These are phyloP conservation scores for Tympanopsis confertula DNA, from an alignment of 2,329 filamentous ascomycete species.

Conservation along the genomic window DNA sequence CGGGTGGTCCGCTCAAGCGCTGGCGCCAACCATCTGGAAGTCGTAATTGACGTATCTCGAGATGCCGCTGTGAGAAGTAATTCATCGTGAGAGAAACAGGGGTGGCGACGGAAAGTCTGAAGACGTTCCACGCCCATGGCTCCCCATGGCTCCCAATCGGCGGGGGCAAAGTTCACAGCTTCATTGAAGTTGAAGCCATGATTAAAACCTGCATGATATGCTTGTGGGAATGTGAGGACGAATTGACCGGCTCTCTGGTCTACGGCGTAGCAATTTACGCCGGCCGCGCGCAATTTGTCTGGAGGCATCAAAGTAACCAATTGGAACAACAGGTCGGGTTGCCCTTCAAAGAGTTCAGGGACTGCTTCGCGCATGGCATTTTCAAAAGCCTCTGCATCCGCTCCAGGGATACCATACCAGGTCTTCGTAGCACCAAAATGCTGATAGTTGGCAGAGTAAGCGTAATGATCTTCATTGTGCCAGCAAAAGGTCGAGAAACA, in stretches of 20 bases:
- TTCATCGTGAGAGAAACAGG: slow-evolving; percentile 96
- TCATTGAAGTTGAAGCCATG: slow-evolving; percentile 99
- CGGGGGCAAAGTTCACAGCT: slow-evolving; percentile 92
- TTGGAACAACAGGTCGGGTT: slow-evolving; percentile 91
- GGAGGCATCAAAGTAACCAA: slow-evolving; percentile 91
- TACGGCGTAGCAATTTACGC: slow-evolving; percentile 85
- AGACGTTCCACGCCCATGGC: slow-evolving; percentile 76
- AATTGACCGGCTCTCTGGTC: slow-evolving; percentile 93
- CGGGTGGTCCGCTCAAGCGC: slow-evolving; percentile 69
- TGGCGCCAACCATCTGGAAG: slow-evolving; percentile 87
- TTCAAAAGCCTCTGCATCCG: slow-evolving; percentile 90
- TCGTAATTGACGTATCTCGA: slow-evolving; percentile 70
- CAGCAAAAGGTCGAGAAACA: slow-evolving; percentile 99
- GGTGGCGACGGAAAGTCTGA: slow-evolving; percentile 77
- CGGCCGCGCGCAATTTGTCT: slow-evolving; percentile 83
- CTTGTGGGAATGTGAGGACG: slow-evolving; percentile 91
- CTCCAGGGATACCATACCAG: slow-evolving; percentile 94
- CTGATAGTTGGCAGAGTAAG: slow-evolving; percentile 96
- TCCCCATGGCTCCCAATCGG: slow-evolving; percentile 89
- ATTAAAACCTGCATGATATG: slow-evolving; percentile 96
- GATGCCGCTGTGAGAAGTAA: slow-evolving; percentile 81
- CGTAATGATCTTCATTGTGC: slow-evolving; percentile 98
- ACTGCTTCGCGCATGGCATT: slow-evolving; percentile 89
- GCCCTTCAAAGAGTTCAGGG: slow-evolving; percentile 90
- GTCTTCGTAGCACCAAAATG: slow-evolving; percentile 98